Evolutionary conservation across 306 rosid genomes (phyloP).

Genomic region (Alnus glutinosa): DNA sequence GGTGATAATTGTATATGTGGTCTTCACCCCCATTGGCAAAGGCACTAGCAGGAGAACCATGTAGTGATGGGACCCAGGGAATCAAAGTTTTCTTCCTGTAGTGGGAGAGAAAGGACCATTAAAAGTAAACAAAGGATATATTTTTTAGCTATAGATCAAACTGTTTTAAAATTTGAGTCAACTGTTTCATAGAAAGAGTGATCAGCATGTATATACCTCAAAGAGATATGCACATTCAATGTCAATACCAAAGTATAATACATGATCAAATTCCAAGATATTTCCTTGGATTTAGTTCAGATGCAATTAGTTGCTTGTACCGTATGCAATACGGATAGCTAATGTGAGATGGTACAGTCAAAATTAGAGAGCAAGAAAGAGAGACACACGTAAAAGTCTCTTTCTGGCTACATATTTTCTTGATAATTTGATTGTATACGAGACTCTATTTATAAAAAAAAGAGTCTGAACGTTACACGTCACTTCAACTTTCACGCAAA

Average conservation of each 20-base stretch:
- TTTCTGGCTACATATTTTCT: no score
- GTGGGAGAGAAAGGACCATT: slow-evolving; percentile 33
- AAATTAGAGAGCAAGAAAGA: no score
- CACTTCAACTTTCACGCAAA: no score
- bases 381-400: no score
- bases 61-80: slow-evolving; percentile 35
- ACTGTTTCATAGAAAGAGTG: background rate
- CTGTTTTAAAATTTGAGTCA: slow-evolving; percentile 1
- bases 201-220: background rate
- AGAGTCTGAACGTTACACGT: no score
- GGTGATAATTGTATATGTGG: background rate
- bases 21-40: slow-evolving; percentile 22
- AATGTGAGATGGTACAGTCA: no score
- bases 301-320: no score
- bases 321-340: no score
- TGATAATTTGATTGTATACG: no score
- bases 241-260: background rate
- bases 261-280: background rate
- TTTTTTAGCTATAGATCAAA: background rate
- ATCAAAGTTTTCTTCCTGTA: slow-evolving; percentile 26
- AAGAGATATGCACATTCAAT: background rate
- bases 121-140: background rate
- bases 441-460: no score
- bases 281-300: background rate
- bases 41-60: slow-evolving; percentile 28